Evolutionary conservation across 495 filamentous ascomycete species (phyloP), one percentile per base, ranked within the genome.

Genomic region (Penicillium subrubescens): DNA sequence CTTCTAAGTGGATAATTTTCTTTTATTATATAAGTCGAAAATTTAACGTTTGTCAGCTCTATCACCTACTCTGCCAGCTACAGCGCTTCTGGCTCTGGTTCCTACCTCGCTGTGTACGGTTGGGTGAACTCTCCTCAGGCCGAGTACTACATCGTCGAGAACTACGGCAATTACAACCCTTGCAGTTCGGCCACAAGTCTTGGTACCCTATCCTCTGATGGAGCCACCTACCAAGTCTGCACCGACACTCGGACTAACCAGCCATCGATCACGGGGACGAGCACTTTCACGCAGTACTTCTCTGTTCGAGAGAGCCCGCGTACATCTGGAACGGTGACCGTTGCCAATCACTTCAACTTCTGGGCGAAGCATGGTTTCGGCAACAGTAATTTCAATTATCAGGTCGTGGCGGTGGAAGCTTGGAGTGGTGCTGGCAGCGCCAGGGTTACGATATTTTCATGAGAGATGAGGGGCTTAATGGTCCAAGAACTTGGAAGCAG

Each of bases 251-350:
- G 56, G 55, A 34, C 17, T 34, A 59, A 64, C 56, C 31, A 64
- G 56, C 62, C 62, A 33, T 64, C 62, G 1, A 64, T 64, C 62
- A 64, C 62, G 46, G 62, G 62, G 35, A 64, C 62, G 25, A 64
- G 62, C 62, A 64, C 62, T 15, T 64, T 65, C 63, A 65, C 63
- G 31, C 63, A 65, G 63, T 65, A 43, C 57, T 65, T 65, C 63
- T 65, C 63, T 19, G 63, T 65, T 61, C 37, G 63, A 57, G 2
- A 65, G 51, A 52, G 52, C 41, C 12, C 27, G 48, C 63, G 63
- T 52, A 61, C 63, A 33, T 65, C 63, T 61, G 63, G 63, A 61
- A 65, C 63, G 58, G 63, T 65, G 39, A 65, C 63, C 51, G 41
- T 61, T 23, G 58, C 57, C 51, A 65, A 65, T 43, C 63, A 65